Base-by-base conservation (phyloP, 352 stramenopile species). In the Phytophthora fragariae region DNA sequence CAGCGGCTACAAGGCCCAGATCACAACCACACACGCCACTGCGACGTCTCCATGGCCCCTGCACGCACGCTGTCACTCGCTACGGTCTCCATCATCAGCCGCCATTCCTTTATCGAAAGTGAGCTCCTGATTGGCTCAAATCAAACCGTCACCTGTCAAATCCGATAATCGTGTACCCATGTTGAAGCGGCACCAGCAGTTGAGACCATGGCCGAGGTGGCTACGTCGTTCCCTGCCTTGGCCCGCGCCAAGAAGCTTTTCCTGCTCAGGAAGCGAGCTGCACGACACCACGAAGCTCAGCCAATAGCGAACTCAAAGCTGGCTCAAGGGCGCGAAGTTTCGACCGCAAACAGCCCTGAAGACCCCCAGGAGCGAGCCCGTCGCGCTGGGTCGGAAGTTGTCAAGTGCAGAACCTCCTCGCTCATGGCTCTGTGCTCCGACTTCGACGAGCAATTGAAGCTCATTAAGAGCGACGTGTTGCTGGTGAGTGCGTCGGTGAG, bases 231-330 rank as follows among this genome's bases (percentile, higher is more conserved):
- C 49, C 70, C 74, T 10, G 74, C 74, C 1, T 66, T 84, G 21
- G 65, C 59, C 17, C 65, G 73, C 17, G 69, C 76, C 12, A 83
- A 80, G 60, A 75, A 68, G 63, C 57, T 75, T 50, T 83, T 73
- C 24, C 53, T 75, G 12, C 53, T 33, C 46, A 53, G 73, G 6
- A 58, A 72, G 35, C 35, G 41, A 11, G 19, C 37, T 24, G 3
- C 15, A 54, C 52, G 15, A 15, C 46, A 5, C 6, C 54, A 29
- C 3, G 60, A 55, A 64, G 31, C 9, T 24, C 27, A 24, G 31
- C 14, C 5, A 46, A 60, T 24, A 60, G 41, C 2, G 31, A 21
- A 31, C 47, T 57, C n/a, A 49, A 58, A 15, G 2, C 1, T 49
- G 5, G 52, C 21, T 46, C 57, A 19, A 64, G 7, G 15, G 37